Base-by-base conservation (phyloP, 169 alveolate genomes). In the Theileria orientalis region DNA sequence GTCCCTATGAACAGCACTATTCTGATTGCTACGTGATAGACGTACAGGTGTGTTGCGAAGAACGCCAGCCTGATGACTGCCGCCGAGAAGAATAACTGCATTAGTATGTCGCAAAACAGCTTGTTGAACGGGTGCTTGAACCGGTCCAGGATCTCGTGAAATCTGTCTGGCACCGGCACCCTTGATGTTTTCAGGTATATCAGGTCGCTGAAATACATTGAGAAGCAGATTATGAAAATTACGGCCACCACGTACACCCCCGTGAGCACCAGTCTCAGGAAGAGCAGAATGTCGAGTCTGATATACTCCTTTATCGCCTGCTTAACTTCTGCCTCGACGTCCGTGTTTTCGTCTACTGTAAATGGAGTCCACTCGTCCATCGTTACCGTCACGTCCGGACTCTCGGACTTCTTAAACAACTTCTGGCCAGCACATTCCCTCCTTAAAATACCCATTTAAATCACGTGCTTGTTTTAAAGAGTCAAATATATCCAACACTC, bases 161-260 rank as follows among this genome's bases (percentile, higher is more conserved):
- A 0, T 23, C 87, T 68, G 60, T 88, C 93, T 40, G 60, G 69
- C 19, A 88, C 52, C 8, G 87, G 87, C 16, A 62, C 19, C 35
- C 70, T 59, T 68, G 69, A 76, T 16, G 74, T 82, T 25, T 51
- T 68, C 9, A 67, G 54, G 56, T 83, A 67, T 29, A 78, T 19
- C 0, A 37, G 56, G 23, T 77, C 91, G 40, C 67, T 75, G 42
- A 33, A 29, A 30, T 69, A 68, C 61, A 62, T 73, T 42, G 62
- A 51, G 42, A 54, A 60, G 19, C 87, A 80, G 25, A 62, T 59
- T 47, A 77, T 21, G 5, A 41, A 6, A 13, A 82, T 63, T 52
- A 77, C 46, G 16, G 67, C 23, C 21, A 77, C 41, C 37, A 90
- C 54, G n/a, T 40, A 42, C 11, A 37, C 23, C 2, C 19, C 8